Conservation (phyloP, 1,139 yeast species). For the Yamadazyma buinensis region DNA sequence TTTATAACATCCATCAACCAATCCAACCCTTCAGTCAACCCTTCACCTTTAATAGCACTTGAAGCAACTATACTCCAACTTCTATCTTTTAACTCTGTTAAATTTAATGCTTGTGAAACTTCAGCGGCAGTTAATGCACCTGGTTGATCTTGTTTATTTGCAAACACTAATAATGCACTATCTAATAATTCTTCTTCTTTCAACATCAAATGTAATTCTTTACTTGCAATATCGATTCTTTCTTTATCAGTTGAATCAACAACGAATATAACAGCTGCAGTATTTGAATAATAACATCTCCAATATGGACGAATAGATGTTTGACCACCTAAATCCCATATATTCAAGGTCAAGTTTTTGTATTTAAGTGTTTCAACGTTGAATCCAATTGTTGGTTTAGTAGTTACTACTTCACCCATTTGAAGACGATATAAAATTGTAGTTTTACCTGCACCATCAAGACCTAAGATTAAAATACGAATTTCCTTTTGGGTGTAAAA, state of each 20-base stretch:
- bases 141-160: constrained; percentile 95
- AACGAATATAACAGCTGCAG: constrained; percentile 94
- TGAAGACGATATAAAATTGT: constrained; percentile 89
- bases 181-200: constrained; percentile 89
- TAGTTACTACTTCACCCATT: constrained; percentile 89
- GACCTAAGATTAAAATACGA: constrained; percentile 84
- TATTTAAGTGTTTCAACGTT: constrained; percentile 92
- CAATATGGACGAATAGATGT: constrained; percentile 96
- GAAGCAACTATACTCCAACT: constrained; percentile 98
- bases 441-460: constrained; percentile 98
- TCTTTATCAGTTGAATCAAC: constrained; percentile 97
- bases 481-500: constrained; percentile 93
- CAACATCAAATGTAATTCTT: constrained; percentile 88
- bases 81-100: constrained; percentile 88
- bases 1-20: constrained; percentile 96
- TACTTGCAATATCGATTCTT: constrained; percentile 81
- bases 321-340: constrained; percentile 95
- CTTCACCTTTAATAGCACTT: constrained; percentile 95
- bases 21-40: constrained; percentile 91
- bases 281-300: constrained; percentile 95
- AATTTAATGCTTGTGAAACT: constrained; percentile 80
- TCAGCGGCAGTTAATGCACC: constrained; percentile 95
- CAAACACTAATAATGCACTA: constrained; percentile 88
- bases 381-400: constrained; percentile 95
- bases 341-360: constrained; percentile 83